Conservation (phyloP, 2,329 filamentous ascomycete genomes). For the Emericellopsis atlantica region DNA sequence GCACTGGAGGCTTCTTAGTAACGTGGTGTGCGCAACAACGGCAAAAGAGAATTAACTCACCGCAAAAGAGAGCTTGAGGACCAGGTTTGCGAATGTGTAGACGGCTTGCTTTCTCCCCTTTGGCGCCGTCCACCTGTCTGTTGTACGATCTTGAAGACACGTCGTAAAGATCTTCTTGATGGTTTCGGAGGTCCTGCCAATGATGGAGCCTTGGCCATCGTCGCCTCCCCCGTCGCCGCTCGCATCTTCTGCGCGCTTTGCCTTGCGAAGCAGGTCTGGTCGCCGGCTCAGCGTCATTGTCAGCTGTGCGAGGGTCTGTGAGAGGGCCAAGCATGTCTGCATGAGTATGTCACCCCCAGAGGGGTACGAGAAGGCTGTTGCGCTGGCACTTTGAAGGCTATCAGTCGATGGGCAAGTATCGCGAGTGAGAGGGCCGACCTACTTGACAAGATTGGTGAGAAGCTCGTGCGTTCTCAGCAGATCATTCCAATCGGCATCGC, state of each 20-base stretch:
- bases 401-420: conserved; percentile 2
- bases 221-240: conserved; percentile 32
- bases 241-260: conserved; percentile 15
- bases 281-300: conserved; percentile 74
- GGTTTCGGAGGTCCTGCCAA: conserved; percentile 78
- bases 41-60: conserved; percentile 25
- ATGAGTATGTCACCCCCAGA: conserved; percentile 72
- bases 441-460: conserved; percentile 66
- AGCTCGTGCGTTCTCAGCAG: conserved; percentile 63
- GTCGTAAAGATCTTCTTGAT: conserved; percentile 86
- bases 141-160: conserved; percentile 70
- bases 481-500: conserved; percentile 68
- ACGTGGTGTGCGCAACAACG: background rate
- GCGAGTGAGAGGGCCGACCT: conserved; percentile 19
- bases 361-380: conserved; percentile 68
- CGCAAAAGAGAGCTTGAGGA: conserved; percentile 76
- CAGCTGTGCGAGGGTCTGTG: conserved; percentile 65
- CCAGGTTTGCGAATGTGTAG: conserved; percentile 85
- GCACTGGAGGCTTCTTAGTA: conserved; percentile 34
- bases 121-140: conserved; percentile 52
- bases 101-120: conserved; percentile 81
- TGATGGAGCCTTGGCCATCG: conserved; percentile 62
- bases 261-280: conserved; percentile 60
- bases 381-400: conserved; percentile 53
- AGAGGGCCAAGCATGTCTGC: conserved; percentile 71